phyloP scores from a whole-genome alignment of 331 rosid genomes.

The Erythrophleum ivorense region DNA sequence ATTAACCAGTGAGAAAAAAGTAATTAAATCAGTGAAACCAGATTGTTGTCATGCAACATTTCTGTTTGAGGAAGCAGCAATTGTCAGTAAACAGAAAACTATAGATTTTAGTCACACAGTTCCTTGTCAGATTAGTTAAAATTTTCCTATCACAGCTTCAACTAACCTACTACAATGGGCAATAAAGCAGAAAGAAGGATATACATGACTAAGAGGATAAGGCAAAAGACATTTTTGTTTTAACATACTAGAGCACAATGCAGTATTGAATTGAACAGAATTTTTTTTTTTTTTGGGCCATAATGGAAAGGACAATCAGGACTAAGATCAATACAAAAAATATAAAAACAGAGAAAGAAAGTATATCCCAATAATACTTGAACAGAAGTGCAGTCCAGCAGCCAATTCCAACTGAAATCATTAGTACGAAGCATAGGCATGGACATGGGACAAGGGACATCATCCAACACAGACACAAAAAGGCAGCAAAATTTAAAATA shows the following conservation, averaged over 20 bases:
- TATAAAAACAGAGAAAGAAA: background rate
- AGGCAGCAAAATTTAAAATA: background rate
- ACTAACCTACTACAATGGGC: background rate
- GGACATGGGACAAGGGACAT: too few relatives aligned
- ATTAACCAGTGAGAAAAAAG: background rate
- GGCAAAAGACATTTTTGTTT: background rate
- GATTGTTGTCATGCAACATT: slow-evolving; percentile 4
- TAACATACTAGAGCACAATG: background rate
- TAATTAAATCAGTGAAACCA: slow-evolving; percentile 1
- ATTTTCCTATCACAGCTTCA: background rate
- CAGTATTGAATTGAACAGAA: background rate
- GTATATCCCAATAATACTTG: background rate
- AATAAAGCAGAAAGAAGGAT: slow-evolving; percentile 25
- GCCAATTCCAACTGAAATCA: background rate
- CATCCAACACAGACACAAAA: background rate
- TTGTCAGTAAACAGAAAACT: slow-evolving; percentile 3
- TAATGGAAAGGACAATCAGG: background rate
- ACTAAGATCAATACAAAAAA: background rate
- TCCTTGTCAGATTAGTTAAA: background rate
- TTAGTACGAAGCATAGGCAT: background rate
- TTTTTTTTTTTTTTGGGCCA: background rate
- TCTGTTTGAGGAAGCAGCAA: background rate
- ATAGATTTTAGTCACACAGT: background rate
- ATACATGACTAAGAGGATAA: background rate
- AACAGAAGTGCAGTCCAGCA: background rate